phyloP scores from a whole-genome alignment of 768 basidiomycete genomes.

The Tulasnella sp. region DNA sequence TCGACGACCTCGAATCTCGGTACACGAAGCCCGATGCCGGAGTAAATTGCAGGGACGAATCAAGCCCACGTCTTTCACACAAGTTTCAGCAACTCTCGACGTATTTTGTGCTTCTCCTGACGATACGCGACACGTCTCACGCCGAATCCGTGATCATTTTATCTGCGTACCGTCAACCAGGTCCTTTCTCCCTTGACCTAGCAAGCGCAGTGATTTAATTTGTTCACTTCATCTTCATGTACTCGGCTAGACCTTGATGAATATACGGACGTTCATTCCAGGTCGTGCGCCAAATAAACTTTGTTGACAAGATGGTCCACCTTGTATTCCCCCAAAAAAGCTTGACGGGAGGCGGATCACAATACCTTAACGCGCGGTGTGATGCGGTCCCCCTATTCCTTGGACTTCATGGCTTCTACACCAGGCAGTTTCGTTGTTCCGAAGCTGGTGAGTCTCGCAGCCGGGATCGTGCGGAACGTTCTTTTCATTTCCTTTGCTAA shows the following conservation, averaged over 20 bases:
- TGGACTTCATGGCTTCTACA: slow-evolving; percentile 28
- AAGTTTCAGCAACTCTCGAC: too few species aligned
- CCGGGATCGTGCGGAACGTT: background rate
- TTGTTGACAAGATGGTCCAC: slow-evolving; percentile 29
- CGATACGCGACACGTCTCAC: too few species aligned
- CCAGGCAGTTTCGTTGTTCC: slow-evolving; percentile 31
- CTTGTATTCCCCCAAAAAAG: slow-evolving; percentile 17
- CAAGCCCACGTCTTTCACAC: too few species aligned
- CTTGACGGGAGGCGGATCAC: background rate
- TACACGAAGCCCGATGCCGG: too few species aligned
- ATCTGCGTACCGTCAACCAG: too few species aligned
- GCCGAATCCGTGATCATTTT: too few species aligned
- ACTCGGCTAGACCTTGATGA: too few species aligned
- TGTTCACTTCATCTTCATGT: background rate
- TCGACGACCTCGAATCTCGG: too few species aligned
- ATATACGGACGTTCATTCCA: background rate
- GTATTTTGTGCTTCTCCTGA: too few species aligned
- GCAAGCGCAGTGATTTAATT: slow-evolving; percentile 23
- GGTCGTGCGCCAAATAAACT: slow-evolving; percentile 30
- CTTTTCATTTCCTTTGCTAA: background rate
- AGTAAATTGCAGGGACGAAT: too few species aligned
- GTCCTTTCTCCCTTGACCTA: too few species aligned
- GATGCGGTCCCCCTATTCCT: slow-evolving; percentile 29
- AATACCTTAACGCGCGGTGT: slow-evolving; percentile 24
- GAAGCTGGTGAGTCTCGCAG: slow-evolving; percentile 21